phyloP scores from a whole-genome alignment of 805 yeast species.

The Suhomyces xylopsoci region DNA sequence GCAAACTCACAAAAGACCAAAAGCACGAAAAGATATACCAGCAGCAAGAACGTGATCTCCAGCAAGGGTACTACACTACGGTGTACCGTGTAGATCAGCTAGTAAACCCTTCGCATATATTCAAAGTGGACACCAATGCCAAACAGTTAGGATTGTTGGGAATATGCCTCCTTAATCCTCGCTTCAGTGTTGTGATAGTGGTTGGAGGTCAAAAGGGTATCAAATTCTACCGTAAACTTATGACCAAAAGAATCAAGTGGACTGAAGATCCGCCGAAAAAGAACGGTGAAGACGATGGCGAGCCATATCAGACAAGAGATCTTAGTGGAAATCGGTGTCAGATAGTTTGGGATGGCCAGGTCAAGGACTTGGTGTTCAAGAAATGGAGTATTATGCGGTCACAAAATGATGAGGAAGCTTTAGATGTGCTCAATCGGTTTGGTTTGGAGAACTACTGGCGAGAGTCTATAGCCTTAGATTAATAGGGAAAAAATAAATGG shows the following conservation, averaged over 20 bases:
- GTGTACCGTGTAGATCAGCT: slow-evolving; percentile 58
- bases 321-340: slow-evolving; percentile 43
- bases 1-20: slow-evolving; percentile 62
- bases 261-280: slow-evolving; percentile 39
- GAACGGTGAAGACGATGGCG: slow-evolving; percentile 1
- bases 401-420: slow-evolving; percentile 48
- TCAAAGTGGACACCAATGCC: slow-evolving; percentile 77
- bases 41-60: slow-evolving; percentile 43
- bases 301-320: background rate
- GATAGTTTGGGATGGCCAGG: slow-evolving; percentile 70
- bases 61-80: slow-evolving; percentile 50
- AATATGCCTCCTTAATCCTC: slow-evolving; percentile 45
- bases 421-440: slow-evolving; percentile 47
- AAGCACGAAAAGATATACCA: slow-evolving; percentile 45
- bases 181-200: slow-evolving; percentile 58
- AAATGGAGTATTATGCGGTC: slow-evolving; percentile 68
- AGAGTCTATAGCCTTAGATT: slow-evolving; percentile 12
- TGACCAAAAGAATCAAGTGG: slow-evolving; percentile 70
- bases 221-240: slow-evolving; percentile 58
- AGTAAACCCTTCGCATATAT: slow-evolving; percentile 63
- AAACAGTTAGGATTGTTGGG: slow-evolving; percentile 70
- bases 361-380: slow-evolving; percentile 51
- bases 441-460: slow-evolving; percentile 61
- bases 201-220: slow-evolving; percentile 71
- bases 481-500: background rate